Percentiles rank a stretch among this genome's conserved stretches.
Conservation (phyloP, 129 eudicot genomes). For the Saposhnikovia divaricata region DNA sequence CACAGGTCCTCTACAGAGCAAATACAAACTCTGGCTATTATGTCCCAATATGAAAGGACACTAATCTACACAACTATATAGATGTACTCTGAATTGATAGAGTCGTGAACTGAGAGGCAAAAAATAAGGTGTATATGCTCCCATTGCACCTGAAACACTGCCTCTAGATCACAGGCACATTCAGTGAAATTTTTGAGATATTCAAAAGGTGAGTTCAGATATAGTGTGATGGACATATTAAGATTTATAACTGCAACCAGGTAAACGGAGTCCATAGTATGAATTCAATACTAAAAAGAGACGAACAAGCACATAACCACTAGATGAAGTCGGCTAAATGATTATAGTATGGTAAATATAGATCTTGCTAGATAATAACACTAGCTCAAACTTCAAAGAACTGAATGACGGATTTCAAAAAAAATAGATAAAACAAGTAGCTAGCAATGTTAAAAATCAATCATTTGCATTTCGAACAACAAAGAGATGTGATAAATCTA, state of each 20-base stretch:
- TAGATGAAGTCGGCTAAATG: background rate
- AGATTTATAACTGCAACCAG: background rate
- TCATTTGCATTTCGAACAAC: background rate
- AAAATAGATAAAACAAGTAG: background rate
- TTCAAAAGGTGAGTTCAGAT: background rate
- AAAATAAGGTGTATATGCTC: background rate
- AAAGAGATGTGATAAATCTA: background rate
- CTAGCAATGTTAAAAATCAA: background rate
- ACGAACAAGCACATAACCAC: background rate
- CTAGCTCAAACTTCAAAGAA: background rate
- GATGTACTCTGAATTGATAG: background rate
- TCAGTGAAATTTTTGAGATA: background rate
- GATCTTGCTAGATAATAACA: background rate
- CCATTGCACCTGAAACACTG: constrained; percentile 3
- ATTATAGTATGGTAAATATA: background rate
- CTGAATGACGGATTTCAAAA: background rate
- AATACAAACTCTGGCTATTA: background rate
- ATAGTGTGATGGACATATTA: background rate
- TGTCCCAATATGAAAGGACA: background rate
- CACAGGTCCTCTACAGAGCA: background rate
- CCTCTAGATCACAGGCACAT: background rate
- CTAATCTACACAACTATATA: background rate
- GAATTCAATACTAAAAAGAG: background rate
- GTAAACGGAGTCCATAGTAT: background rate
- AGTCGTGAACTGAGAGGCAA: background rate